phyloP scores from a whole-genome alignment of 345 rosid genomes.

The Rubroshorea leprosula region DNA sequence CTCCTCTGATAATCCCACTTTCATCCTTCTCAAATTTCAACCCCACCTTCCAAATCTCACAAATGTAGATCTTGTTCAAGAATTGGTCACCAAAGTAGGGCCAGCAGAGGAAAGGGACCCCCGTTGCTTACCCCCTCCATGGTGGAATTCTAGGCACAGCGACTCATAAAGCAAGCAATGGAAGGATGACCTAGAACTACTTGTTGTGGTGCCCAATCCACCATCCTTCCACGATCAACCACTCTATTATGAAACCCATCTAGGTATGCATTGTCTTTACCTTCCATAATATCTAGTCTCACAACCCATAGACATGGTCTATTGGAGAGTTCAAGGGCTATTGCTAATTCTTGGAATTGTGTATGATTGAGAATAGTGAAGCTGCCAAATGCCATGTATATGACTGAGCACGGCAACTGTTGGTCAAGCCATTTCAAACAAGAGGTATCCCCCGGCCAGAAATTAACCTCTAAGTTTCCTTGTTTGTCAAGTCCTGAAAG shows the following conservation, averaged over 20 bases:
- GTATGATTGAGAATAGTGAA: constrained; percentile 6
- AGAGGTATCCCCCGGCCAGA: too few species aligned
- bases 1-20: too few species aligned
- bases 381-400: constrained; percentile 47
- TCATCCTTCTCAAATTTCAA: too few species aligned
- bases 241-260: constrained; percentile 25
- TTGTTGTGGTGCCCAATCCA: constrained; percentile 27
- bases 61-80: constrained; percentile 33
- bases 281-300: constrained; percentile 1
- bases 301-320: constrained; percentile 18
- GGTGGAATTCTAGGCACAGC: constrained; percentile 36
- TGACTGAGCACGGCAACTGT: too few species aligned
- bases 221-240: constrained; percentile 8
- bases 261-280: constrained; percentile 9
- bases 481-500: constrained; percentile 36
- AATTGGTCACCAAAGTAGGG: constrained; percentile 50
- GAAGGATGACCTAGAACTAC: constrained; percentile 24
- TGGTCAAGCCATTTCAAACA: too few species aligned
- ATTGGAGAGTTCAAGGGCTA: constrained; percentile 10
- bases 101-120: constrained; percentile 45
- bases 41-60: too few species aligned
- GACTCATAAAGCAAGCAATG: constrained; percentile 25
- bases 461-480: too few species aligned
- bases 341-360: constrained; percentile 32
- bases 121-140: constrained; percentile 29